Evolutionary conservation across 352 stramenopile genomes (phyloP).

Genomic region (Globisporangium recalcitrans): DNA sequence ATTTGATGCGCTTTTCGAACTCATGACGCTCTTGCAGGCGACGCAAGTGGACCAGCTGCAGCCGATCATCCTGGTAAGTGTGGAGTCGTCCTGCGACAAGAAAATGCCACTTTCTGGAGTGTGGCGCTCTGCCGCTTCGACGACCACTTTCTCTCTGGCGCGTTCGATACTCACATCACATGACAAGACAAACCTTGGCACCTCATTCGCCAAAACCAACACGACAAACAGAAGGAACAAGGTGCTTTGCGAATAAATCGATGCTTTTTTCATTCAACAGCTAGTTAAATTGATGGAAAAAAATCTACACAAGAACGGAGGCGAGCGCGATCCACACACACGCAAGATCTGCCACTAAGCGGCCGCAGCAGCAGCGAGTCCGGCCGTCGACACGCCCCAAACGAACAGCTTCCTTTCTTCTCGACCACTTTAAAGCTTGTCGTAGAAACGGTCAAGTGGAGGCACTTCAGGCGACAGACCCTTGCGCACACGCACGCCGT

Average conservation of each 20-base stretch:
- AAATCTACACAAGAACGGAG: conserved; percentile 19
- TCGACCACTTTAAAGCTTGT: conserved; percentile 95
- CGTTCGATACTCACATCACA: too few species aligned
- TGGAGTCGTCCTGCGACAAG: too few species aligned
- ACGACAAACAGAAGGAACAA: background rate
- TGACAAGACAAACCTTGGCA: background rate
- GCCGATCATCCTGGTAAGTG: conserved; percentile 9
- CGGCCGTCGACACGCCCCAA: background rate
- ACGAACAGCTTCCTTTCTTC: conserved; percentile 11
- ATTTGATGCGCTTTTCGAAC: conserved; percentile 12
- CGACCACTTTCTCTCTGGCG: too few species aligned
- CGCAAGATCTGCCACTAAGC: background rate
- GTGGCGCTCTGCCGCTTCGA: too few species aligned
- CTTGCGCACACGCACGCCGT: conserved; percentile 96
- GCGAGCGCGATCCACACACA: background rate
- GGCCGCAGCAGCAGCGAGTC: background rate
- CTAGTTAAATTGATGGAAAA: conserved; percentile 17
- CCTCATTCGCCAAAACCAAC: background rate
- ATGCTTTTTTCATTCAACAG: conserved; percentile 19
- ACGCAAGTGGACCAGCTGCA: conserved; percentile 8
- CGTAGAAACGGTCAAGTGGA: conserved; percentile 97
- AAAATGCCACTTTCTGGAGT: too few species aligned
- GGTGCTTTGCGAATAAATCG: conserved; percentile 12
- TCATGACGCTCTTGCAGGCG: conserved; percentile 16
- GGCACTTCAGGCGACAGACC: conserved; percentile 95